A percentile compares a stretch with the other conserved stretches of the same genome.
Conservation (phyloP, 768 basidiomycete genomes). For the Tephrocybe sp. region DNA sequence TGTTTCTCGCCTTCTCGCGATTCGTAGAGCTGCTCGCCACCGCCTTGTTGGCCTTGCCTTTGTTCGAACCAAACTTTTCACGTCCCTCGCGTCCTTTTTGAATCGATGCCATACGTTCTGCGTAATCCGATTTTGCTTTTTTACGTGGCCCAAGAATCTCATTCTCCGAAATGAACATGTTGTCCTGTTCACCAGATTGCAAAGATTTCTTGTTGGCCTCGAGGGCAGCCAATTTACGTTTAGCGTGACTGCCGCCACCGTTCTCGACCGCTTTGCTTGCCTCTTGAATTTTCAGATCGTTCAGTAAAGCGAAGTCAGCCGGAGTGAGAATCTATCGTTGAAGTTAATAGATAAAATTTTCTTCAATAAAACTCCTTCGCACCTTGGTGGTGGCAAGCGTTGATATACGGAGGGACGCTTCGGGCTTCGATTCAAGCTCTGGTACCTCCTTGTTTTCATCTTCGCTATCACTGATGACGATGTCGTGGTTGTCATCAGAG, state of each 20-base stretch:
- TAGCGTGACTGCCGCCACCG: slow-evolving; percentile 72
- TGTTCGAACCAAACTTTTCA: slow-evolving; percentile 87
- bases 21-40: slow-evolving; percentile 85
- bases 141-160: slow-evolving; percentile 94
- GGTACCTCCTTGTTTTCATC: slow-evolving; percentile 62
- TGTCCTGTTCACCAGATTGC: slow-evolving; percentile 42
- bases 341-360: not conserved
- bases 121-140: slow-evolving; percentile 90
- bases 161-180: slow-evolving; percentile 78
- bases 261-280: slow-evolving; percentile 67
- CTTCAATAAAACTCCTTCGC: slow-evolving; percentile 2
- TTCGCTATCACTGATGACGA: slow-evolving; percentile 87
- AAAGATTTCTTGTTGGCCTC: slow-evolving; percentile 66
- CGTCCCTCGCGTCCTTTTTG: slow-evolving; percentile 92
- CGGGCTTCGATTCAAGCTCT: slow-evolving; percentile 21
- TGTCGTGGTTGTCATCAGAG: slow-evolving; percentile 60
- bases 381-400: slow-evolving; percentile 83
- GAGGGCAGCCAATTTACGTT: slow-evolving; percentile 84
- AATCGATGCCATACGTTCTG: slow-evolving; percentile 88
- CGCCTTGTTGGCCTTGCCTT: slow-evolving; percentile 89
- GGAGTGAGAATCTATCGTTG: slow-evolving; percentile 89
- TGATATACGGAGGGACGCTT: slow-evolving; percentile 44
- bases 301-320: slow-evolving; percentile 90
- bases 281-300: slow-evolving; percentile 82
- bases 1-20: slow-evolving; percentile 88